Conservation (phyloP, 305 asterid species). For the Withania somnifera region DNA sequence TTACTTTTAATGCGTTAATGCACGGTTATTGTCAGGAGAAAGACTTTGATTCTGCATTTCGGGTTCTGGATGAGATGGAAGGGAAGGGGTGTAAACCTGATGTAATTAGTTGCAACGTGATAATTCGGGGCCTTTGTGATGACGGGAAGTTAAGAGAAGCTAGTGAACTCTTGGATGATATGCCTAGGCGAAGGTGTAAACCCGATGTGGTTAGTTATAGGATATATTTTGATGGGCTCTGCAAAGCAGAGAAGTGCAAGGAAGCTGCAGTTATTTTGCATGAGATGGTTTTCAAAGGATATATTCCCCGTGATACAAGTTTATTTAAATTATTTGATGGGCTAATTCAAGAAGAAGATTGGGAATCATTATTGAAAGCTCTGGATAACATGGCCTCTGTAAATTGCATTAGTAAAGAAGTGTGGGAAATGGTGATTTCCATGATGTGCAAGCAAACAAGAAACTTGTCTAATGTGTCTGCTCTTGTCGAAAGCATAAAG, state of each 20-base stretch:
- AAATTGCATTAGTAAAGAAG: slow-evolving; percentile 33
- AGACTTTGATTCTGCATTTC: slow-evolving; percentile 49
- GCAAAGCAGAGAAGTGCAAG: slow-evolving; percentile 36
- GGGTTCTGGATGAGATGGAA: slow-evolving; percentile 48
- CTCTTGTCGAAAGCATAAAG: slow-evolving; percentile 24
- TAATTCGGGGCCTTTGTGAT: slow-evolving; percentile 46
- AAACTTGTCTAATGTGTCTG: slow-evolving; percentile 18
- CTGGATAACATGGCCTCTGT: slow-evolving; percentile 35
- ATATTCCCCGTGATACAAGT: slow-evolving; percentile 31
- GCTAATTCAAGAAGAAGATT: slow-evolving; percentile 22
- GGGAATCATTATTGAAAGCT: slow-evolving; percentile 23
- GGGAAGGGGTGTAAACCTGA: slow-evolving; percentile 49
- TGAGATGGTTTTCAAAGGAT: slow-evolving; percentile 65
- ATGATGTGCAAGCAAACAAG: slow-evolving; percentile 25
- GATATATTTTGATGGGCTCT: slow-evolving; percentile 53
- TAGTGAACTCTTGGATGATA: slow-evolving; percentile 54
- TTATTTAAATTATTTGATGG: slow-evolving; percentile 26
- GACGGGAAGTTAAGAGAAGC: slow-evolving; percentile 46
- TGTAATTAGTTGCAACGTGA: slow-evolving; percentile 53
- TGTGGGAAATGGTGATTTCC: slow-evolving; percentile 40
- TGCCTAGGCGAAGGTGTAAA: slow-evolving; percentile 46
- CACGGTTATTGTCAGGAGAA: slow-evolving; percentile 46
- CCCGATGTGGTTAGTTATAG: slow-evolving; percentile 64
- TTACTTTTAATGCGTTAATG: slow-evolving; percentile 56
- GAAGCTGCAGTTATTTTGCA: slow-evolving; percentile 54